A percentile compares a stretch with the other conserved stretches of the same genome.
Conservation (phyloP, 352 stramenopile species). For the Phytophthora tubulina region DNA sequence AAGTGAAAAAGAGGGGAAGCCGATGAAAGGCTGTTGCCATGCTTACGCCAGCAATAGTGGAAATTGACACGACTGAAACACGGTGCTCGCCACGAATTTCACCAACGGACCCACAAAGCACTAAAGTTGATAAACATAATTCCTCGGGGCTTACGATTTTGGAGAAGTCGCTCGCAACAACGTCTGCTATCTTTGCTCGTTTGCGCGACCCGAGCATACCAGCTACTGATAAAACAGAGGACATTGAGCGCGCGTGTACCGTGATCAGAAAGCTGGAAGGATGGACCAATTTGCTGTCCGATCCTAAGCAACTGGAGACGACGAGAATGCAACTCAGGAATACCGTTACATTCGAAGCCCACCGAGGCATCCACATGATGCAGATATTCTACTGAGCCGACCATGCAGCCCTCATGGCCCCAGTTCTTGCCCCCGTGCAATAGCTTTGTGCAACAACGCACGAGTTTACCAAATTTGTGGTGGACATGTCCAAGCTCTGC, state of each 20-base stretch:
- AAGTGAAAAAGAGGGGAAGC: conserved; percentile 46
- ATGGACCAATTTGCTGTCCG: conserved; percentile 2
- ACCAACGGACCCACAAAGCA: background rate
- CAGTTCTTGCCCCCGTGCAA: conserved; percentile 18
- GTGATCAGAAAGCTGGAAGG: conserved; percentile 12
- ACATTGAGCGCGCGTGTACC: conserved; percentile 21
- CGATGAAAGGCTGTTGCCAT: background rate
- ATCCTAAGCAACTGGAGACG: conserved; percentile 23
- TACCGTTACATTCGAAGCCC: conserved; percentile 3
- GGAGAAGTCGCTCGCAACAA: background rate
- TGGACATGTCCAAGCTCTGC: conserved; percentile 26
- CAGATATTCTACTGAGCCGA: conserved; percentile 40
- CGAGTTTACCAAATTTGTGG: conserved; percentile 20
- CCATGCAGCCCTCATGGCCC: conserved; percentile 8
- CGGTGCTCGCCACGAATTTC: background rate
- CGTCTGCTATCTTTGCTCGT: conserved; percentile 10
- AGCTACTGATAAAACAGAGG: conserved; percentile 11
- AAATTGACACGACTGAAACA: background rate
- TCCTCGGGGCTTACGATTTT: background rate
- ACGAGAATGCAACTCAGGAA: conserved; percentile 12
- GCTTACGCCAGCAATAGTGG: background rate
- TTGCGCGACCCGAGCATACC: conserved; percentile 25
- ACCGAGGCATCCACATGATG: conserved; percentile 38
- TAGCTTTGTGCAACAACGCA: conserved; percentile 15
- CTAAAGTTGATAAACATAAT: too few species aligned